Conservation (phyloP, 352 stramenopile species). For the Pythium chondricola region DNA sequence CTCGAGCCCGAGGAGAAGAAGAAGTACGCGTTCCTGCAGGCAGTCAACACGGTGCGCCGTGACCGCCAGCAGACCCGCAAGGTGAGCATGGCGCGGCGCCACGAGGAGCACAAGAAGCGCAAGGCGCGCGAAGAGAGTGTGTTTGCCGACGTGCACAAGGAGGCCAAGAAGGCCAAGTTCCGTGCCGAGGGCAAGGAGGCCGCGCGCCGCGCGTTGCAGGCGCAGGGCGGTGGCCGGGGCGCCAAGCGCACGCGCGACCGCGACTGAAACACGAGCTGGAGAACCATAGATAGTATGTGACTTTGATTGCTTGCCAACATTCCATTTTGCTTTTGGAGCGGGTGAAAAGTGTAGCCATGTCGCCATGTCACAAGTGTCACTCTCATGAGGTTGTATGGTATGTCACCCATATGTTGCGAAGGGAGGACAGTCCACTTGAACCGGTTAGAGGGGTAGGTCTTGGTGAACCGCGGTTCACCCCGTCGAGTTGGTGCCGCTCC, state of each 20-base stretch:
- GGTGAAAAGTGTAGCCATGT: too few relatives aligned
- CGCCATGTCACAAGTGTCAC: too few relatives aligned
- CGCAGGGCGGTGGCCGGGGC: slow-evolving; percentile 37
- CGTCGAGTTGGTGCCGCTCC: too few relatives aligned
- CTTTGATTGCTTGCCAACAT: too few relatives aligned
- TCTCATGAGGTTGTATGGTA: too few relatives aligned
- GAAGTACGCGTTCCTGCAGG: slow-evolving; percentile 96
- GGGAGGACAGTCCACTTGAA: too few relatives aligned
- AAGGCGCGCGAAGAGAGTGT: slow-evolving; percentile 88
- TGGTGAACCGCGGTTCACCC: slow-evolving; percentile 24
- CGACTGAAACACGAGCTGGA: too few relatives aligned
- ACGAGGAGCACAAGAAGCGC: slow-evolving; percentile 88
- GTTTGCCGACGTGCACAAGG: slow-evolving; percentile 77
- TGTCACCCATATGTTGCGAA: too few relatives aligned
- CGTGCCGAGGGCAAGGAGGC: slow-evolving; percentile 74
- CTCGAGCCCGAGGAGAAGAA: slow-evolving; percentile 96
- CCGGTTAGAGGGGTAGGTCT: slow-evolving; percentile 25
- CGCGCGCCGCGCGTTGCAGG: slow-evolving; percentile 32
- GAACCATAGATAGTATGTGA: too few relatives aligned
- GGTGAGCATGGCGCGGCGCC: slow-evolving; percentile 84
- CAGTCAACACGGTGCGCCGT: slow-evolving; percentile 96
- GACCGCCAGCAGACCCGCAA: slow-evolving; percentile 95
- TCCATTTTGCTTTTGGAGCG: too few relatives aligned
- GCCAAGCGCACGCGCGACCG: too few relatives aligned
- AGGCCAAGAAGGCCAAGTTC: slow-evolving; percentile 86